Evolutionary conservation across 2,329 filamentous ascomycete species (phyloP).

Genomic region (Paecilomyces niveus): DNA sequence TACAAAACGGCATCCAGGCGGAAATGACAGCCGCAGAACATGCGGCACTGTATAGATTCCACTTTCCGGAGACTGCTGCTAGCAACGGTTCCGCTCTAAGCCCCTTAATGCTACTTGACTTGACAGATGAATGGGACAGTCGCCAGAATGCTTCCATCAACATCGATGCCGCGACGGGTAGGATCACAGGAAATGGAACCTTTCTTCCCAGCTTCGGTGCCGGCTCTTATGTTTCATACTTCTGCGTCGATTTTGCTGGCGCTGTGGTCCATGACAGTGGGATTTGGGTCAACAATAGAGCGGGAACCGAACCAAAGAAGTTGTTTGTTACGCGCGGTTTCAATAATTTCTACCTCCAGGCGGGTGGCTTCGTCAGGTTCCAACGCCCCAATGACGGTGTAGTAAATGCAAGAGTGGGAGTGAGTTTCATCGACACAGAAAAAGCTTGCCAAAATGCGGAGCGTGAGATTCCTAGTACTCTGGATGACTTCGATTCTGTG

Average conservation of each 20-base stretch:
- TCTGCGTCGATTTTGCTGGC: conserved; percentile 59
- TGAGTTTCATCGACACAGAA: conserved; percentile 58
- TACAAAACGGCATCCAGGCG: conserved; percentile 49
- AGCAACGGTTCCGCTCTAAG: conserved; percentile 22
- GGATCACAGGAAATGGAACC: conserved; percentile 52
- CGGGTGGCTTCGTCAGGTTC: conserved; percentile 58
- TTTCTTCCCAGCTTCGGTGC: conserved; percentile 58
- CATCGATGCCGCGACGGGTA: conserved; percentile 47
- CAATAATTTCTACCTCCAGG: conserved; percentile 47
- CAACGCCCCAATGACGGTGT: conserved; percentile 39
- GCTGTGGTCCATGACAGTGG: conserved; percentile 51
- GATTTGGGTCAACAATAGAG: conserved; percentile 55
- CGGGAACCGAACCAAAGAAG: conserved; percentile 44
- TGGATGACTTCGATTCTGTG: conserved; percentile 39
- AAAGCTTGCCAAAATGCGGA: conserved; percentile 62
- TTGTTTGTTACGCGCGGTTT: conserved; percentile 49
- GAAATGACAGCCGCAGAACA: conserved; percentile 60
- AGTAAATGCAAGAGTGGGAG: conserved; percentile 55
- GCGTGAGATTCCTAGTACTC: conserved; percentile 48
- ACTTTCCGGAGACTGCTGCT: conserved; percentile 42
- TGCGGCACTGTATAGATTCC: conserved; percentile 57
- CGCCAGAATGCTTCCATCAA: conserved; percentile 51
- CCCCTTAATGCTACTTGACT: conserved; percentile 56
- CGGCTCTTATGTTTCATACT: conserved; percentile 52
- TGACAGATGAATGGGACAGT: conserved; percentile 55